These are phyloP conservation scores for Sarcomyxa edulis DNA, from an alignment of 768 basidiomycete genomes.

Conservation along the genomic window DNA sequence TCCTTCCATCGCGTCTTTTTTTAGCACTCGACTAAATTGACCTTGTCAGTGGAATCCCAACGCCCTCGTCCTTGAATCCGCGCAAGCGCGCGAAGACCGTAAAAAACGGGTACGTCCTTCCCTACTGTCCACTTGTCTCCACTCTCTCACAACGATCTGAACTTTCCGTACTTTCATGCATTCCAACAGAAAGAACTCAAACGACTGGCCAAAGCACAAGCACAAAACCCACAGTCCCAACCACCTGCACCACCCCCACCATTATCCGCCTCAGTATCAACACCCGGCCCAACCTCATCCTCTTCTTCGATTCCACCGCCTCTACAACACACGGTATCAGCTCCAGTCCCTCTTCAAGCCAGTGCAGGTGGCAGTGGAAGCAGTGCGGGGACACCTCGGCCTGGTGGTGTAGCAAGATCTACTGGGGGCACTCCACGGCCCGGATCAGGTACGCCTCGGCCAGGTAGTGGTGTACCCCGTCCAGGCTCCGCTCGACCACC, in stretches of 20 bases:
- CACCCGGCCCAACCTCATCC: slow-evolving; percentile 24
- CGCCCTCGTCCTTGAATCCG: slow-evolving; percentile 57
- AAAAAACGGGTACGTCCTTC: slow-evolving; percentile 61
- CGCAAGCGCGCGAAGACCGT: slow-evolving; percentile 72
- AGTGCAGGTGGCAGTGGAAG: too few species aligned
- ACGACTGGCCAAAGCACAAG: slow-evolving; percentile 52
- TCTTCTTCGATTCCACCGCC: slow-evolving; percentile 1
- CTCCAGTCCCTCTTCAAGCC: too few species aligned
- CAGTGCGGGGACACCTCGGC: too few species aligned
- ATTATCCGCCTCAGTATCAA: slow-evolving; percentile 27
- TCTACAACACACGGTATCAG: slow-evolving; percentile 19
- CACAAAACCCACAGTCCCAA: slow-evolving; percentile 22
- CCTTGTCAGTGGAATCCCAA: slow-evolving; percentile 59
- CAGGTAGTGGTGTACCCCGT: too few species aligned
- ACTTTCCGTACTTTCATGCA: slow-evolving; percentile 1
- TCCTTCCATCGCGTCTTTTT: slow-evolving; percentile 12
- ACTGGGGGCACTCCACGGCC: slow-evolving; percentile 27
- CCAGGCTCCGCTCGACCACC: too few species aligned
- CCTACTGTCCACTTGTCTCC: slow-evolving; percentile 2
- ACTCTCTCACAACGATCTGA: slow-evolving; percentile 6
- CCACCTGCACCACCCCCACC: slow-evolving; percentile 13
- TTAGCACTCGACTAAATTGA: slow-evolving; percentile 7
- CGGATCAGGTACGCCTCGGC: slow-evolving; percentile 18
- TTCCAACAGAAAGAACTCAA: slow-evolving; percentile 64
- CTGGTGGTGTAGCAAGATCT: too few species aligned